Evolutionary conservation across 1,284 basidiomycete genomes (phyloP), one percentile per base, ranked within the genome.

Genomic region (Malassezia dermatis): DNA sequence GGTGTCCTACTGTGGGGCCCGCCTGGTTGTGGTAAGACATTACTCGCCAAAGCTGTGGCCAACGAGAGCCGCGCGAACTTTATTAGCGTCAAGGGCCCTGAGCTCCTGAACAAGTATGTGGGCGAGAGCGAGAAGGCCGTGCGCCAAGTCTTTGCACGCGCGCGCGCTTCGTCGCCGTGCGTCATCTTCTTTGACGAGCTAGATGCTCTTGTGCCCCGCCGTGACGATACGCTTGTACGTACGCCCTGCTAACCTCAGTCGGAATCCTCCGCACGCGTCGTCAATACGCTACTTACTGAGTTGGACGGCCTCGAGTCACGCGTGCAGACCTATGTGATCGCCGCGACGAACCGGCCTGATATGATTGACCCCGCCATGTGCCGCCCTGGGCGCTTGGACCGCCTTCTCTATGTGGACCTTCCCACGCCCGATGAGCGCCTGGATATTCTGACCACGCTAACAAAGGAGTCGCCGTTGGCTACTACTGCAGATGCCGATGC

Each of bases 331-430:
- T 95, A 93, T 71, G 90, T 96, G 24, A 90, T 96, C 62, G 93
- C 86, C 0, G 93, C 93, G 1, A 98, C 93, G 4, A 96, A 98
- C 76, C 80, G 93, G n/a, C 93, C 93, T 0, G 93, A 96, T 77
- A 95, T 96, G 84, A 90, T 96, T 61, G 93, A 96, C 72, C 93
- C 93, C 0, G 93, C 93, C 4, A 95, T 96, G 91, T 89, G 90
- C 53, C 85, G 91, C 15, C 93, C 93, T 0, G 93, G 93, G 0
- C 83, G 93, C 24, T 81, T 98, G 12, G 93, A 98, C 79, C 96
- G 95, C 76, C 81, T 96, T 7, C 81, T 98, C 26, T 98, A 95
- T 71, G 91, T 98, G 64, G 93, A 96, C 74, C 79, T 96, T 1
- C 93, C 93, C 1, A 78, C 79, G 0, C 63, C 84, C 0, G 73